Evolutionary conservation across 352 stramenopile species (phyloP).

Genomic region (Chloridella minuta): DNA sequence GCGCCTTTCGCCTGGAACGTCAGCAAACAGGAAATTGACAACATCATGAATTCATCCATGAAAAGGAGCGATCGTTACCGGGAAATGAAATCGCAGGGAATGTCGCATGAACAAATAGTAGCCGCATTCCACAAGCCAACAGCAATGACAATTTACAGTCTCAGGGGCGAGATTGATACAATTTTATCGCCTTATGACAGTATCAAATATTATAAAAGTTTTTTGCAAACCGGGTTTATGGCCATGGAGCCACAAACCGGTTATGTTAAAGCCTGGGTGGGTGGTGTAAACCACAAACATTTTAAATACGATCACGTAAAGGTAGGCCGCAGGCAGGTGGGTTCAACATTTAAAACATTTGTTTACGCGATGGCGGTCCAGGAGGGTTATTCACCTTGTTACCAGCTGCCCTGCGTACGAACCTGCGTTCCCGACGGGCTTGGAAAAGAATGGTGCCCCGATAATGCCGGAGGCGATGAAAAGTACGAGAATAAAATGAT

Average conservation of each 20-base stretch:
- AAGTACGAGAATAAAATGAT: background rate
- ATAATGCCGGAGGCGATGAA: background rate
- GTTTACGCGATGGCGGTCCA: background rate
- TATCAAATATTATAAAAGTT: background rate
- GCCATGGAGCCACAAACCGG: background rate
- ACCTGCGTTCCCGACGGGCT: background rate
- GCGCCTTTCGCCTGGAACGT: background rate
- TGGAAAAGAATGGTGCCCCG: background rate
- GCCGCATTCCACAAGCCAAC: background rate
- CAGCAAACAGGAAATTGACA: background rate
- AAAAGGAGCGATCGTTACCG: background rate
- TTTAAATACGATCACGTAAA: background rate
- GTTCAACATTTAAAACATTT: background rate
- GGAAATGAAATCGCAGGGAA: background rate
- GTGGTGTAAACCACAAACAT: background rate
- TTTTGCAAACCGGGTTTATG: background rate
- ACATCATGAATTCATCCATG: background rate
- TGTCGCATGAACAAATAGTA: background rate
- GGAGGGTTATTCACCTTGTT: background rate
- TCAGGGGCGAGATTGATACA: background rate
- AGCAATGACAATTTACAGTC: background rate
- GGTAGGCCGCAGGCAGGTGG: background rate
- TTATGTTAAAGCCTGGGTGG: background rate
- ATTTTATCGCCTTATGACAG: background rate
- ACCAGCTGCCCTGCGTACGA: background rate